A percentile compares a stretch with the other conserved stretches of the same genome.
Conservation (phyloP, 768 basidiomycete species). For the Kwoniella botswanensis region DNA sequence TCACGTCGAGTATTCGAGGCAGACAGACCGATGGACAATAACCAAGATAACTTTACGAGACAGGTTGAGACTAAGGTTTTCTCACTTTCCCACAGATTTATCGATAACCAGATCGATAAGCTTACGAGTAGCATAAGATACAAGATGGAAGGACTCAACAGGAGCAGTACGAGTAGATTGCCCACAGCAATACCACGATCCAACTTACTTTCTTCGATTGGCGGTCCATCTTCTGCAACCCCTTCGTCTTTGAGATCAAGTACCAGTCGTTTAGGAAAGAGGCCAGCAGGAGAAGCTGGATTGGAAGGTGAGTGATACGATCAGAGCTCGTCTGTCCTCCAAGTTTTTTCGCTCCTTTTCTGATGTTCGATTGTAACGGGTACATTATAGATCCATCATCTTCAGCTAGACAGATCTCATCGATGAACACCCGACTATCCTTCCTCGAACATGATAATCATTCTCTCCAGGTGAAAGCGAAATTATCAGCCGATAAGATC, state of each 20-base stretch:
- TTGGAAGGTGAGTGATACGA: conserved; percentile 16
- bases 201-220: conserved; percentile 6
- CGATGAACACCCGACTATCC: conserved; percentile 13
- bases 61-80: neutral
- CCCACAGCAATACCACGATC: conserved; percentile 9
- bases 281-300: conserved; percentile 29
- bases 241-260: conserved; percentile 11
- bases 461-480: conserved; percentile 26
- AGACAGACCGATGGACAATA: neutral
- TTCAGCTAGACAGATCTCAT: conserved; percentile 15
- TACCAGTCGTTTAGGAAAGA: conserved; percentile 22
- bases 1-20: neutral
- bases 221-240: neutral
- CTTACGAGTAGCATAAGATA: neutral
- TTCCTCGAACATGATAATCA: conserved; percentile 32
- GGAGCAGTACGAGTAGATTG: conserved; percentile 5
- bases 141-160: neutral
- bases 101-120: no score
- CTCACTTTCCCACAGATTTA: neutral
- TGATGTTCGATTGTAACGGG: no score
- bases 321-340: neutral
- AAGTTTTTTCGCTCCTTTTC: neutral
- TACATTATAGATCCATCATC: neutral
- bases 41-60: conserved; percentile 4
- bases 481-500: conserved; percentile 23